Evolutionary conservation across 2,329 filamentous ascomycete species (phyloP).

Genomic region (Ophiostoma angusticollis): DNA sequence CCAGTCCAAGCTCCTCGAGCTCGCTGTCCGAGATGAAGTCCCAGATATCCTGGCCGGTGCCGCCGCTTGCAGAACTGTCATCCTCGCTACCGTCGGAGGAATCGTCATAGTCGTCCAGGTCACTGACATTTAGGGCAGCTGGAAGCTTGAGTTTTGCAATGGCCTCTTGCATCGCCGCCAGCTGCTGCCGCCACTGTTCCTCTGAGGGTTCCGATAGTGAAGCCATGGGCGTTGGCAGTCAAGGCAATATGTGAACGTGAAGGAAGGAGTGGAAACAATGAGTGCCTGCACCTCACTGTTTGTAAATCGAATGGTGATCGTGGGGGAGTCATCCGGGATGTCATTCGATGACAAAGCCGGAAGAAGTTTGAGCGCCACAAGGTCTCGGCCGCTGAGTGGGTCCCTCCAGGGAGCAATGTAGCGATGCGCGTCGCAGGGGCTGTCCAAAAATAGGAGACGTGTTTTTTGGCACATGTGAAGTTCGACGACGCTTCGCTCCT

Average conservation of each 20-base stretch:
- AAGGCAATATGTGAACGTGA: background rate
- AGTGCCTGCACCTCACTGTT: too few species aligned
- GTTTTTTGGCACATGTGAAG: too few species aligned
- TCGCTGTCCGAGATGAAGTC: slow-evolving; percentile 77
- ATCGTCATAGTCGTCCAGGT: slow-evolving; percentile 28
- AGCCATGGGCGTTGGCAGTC: slow-evolving; percentile 2
- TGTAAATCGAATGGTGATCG: background rate
- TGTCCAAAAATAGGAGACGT: slow-evolving; percentile 12
- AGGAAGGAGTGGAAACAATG: background rate
- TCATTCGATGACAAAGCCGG: slow-evolving; percentile 11
- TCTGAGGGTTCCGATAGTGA: slow-evolving; percentile 4
- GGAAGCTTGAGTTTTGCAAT: slow-evolving; percentile 58
- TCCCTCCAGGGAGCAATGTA: slow-evolving; percentile 4
- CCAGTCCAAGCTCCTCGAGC: slow-evolving; percentile 38
- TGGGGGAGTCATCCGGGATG: slow-evolving; percentile 11
- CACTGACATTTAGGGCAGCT: slow-evolving; percentile 13
- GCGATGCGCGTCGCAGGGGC: slow-evolving; percentile 7
- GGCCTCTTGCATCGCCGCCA: slow-evolving; percentile 74
- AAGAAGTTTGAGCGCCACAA: background rate
- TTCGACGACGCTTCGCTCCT: background rate
- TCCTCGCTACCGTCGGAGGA: slow-evolving; percentile 54
- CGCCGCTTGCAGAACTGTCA: slow-evolving; percentile 30
- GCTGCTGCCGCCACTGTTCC: slow-evolving; percentile 68
- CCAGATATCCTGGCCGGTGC: slow-evolving; percentile 74
- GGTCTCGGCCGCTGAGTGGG: background rate